Evolutionary conservation across 163 green algal species (phyloP).

Genomic region (Scenedesmus sp.): DNA sequence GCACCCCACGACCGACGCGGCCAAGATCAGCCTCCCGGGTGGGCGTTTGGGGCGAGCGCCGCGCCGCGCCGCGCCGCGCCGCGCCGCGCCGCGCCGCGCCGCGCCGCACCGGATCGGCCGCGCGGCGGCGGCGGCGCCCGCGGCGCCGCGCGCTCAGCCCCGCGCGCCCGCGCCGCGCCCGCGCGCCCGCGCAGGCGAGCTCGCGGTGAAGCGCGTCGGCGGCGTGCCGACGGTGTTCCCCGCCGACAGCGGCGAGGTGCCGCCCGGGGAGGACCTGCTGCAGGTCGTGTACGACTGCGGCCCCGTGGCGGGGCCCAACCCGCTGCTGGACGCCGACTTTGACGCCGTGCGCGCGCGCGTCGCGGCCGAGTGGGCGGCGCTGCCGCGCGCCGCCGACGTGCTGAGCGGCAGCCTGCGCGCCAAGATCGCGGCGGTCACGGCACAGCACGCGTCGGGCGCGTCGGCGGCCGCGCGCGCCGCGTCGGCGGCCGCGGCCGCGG

Average conservation of each 20-base stretch:
- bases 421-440: slow-evolving; percentile 57
- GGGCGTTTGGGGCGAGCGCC: background rate
- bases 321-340: slow-evolving; percentile 73
- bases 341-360: slow-evolving; percentile 63
- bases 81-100: too few relatives aligned
- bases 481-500: too few relatives aligned
- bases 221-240: slow-evolving; percentile 86
- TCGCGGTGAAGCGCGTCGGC: slow-evolving; percentile 82
- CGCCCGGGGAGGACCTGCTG: slow-evolving; percentile 76
- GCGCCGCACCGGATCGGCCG: too few relatives aligned
- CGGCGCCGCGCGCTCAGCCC: too few relatives aligned
- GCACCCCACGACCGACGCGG: slow-evolving; percentile 71
- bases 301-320: slow-evolving; percentile 53
- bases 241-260: slow-evolving; percentile 69
- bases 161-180: background rate
- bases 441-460: slow-evolving; percentile 18
- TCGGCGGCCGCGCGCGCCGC: too few relatives aligned
- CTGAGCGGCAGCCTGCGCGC: slow-evolving; percentile 56
- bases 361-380: slow-evolving; percentile 65
- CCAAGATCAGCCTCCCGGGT: slow-evolving; percentile 83
- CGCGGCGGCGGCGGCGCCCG: too few relatives aligned
- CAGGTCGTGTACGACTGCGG: slow-evolving; percentile 80
- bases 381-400: slow-evolving; percentile 68
- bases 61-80: too few relatives aligned
- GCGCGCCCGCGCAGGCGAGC: slow-evolving; percentile 47